Percentiles rank a stretch among this genome's conserved stretches.
phyloP scores from a whole-genome alignment of 164 flowering plant species.

The Tetrastigma voinierianum region DNA sequence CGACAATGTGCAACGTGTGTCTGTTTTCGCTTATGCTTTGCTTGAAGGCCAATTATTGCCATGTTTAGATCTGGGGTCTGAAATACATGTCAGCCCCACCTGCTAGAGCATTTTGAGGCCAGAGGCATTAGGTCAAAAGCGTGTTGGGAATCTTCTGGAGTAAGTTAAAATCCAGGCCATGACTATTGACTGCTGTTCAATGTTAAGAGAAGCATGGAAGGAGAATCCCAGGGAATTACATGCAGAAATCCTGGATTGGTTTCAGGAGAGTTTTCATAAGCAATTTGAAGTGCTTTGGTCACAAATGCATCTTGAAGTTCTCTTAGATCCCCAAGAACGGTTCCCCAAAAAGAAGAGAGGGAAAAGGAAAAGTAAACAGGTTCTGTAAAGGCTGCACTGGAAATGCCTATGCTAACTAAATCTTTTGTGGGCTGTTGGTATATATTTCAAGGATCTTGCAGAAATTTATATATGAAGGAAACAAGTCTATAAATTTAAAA shows the following conservation, averaged over 20 bases:
- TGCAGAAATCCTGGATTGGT: conserved; percentile 70
- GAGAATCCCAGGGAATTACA: conserved; percentile 51
- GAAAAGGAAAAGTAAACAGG: conserved; percentile 4
- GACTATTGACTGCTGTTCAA: conserved; percentile 53
- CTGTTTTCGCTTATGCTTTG: conserved; percentile 73
- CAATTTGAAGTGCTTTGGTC: conserved; percentile 66
- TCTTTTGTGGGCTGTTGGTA: no score
- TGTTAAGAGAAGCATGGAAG: conserved; percentile 60
- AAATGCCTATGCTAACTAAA: neutral
- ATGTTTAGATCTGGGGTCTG: conserved; percentile 51
- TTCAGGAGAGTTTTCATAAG: conserved; percentile 49
- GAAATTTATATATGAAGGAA: no score
- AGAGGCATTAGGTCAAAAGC: conserved; percentile 60
- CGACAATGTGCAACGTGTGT: conserved; percentile 35
- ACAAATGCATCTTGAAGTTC: conserved; percentile 62
- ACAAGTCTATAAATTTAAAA: no score
- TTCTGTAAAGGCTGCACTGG: neutral
- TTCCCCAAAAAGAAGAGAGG: conserved; percentile 42
- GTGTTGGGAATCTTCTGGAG: conserved; percentile 77
- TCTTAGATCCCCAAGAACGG: conserved; percentile 44
- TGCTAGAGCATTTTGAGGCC: conserved; percentile 53
- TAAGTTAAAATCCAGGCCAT: conserved; percentile 35
- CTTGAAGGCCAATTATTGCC: conserved; percentile 88
- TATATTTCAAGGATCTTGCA: no score
- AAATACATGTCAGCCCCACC: conserved; percentile 56